Base-by-base conservation (phyloP, 73 alveolate genomes). In the Urostyla sp. region DNA sequence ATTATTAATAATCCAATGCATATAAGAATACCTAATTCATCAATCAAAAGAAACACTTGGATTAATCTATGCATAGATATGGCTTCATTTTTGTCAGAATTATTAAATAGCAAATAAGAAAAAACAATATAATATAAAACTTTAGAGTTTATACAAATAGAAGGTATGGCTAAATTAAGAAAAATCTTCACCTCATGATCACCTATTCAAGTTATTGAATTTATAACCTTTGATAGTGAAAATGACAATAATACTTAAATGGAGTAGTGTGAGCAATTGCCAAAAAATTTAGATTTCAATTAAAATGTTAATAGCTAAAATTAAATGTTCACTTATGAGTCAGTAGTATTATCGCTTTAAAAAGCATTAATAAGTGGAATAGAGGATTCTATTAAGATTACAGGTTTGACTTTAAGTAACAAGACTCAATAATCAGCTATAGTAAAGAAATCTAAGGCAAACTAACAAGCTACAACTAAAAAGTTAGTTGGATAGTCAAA, bases 1-100 rank as follows among this genome's bases (percentile, higher is more conserved):
- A 45, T 63, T 52, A 67, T 51, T 1, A 49, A 16, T 20, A 66
- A 43, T 48, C 45, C 67, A 10, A 58, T 80, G 80, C 90, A 80
- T 36, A 67, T 77, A 11, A 23, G 90, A 23, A 80, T 80, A 3
- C 90, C 90, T 0, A 80, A 59, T 80, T 24, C 38, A 4, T 4
- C 35, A 13, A 40, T 80, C 18, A 63, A 80, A 44, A 31, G 72
- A 23, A 50, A 67, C 26, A 48, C 11, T 21, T 80, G 90, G 90
- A 23, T 80, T 13, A 80, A 80, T 37, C 78, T 80, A 20, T 80
- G 90, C 67, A 51, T 80, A 10, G 90, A 80, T 34, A 13, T 80
- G 23, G 32, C 45, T 11, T 56, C 76, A 0, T 80, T 80, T 32
- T 52, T 35, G 0, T 44, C 48, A 3, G 90, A 80, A 55, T 63